These are phyloP conservation scores for Nicotiana knightiana DNA, from an alignment of 257 asterid genomes.

Conservation along the genomic window DNA sequence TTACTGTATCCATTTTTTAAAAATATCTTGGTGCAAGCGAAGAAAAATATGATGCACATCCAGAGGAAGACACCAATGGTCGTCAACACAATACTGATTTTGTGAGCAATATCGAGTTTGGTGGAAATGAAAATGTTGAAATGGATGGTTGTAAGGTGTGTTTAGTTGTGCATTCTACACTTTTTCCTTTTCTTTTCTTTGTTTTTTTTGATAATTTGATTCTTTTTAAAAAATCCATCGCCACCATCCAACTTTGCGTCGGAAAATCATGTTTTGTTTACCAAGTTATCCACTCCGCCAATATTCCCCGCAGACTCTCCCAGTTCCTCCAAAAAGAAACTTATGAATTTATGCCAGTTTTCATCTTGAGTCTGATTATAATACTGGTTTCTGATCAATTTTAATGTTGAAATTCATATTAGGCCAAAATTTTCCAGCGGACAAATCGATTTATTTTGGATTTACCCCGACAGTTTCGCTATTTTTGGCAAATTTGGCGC, in stretches of 20 bases:
- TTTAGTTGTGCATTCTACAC: no score
- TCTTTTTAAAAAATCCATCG: slow-evolving; percentile 22
- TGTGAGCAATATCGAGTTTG: no score
- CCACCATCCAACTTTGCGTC: slow-evolving; percentile 52
- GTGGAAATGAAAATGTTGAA: no score
- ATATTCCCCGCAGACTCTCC: slow-evolving; percentile 27
- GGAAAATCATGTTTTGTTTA: slow-evolving; percentile 37
- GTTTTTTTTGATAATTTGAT: no score
- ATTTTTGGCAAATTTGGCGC: slow-evolving; percentile 11
- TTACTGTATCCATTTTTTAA: no score
- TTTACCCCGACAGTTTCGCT: not conserved
- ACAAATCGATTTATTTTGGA: slow-evolving; percentile 1
- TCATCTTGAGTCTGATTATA: not conserved
- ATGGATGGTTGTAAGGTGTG: no score
- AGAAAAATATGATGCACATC: no score
- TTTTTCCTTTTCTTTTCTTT: no score
- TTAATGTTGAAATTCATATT: not conserved
- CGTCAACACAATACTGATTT: no score
- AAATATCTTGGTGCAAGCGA: no score
- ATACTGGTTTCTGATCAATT: not conserved
- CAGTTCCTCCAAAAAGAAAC: slow-evolving; percentile 26
- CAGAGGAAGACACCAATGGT: no score
- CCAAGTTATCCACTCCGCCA: slow-evolving; percentile 30
- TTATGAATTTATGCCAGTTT: slow-evolving; percentile 27
- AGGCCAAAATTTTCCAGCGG: not conserved